Conservation (phyloP, 139 green algal genomes). For the Tetraselmis chui region DNA sequence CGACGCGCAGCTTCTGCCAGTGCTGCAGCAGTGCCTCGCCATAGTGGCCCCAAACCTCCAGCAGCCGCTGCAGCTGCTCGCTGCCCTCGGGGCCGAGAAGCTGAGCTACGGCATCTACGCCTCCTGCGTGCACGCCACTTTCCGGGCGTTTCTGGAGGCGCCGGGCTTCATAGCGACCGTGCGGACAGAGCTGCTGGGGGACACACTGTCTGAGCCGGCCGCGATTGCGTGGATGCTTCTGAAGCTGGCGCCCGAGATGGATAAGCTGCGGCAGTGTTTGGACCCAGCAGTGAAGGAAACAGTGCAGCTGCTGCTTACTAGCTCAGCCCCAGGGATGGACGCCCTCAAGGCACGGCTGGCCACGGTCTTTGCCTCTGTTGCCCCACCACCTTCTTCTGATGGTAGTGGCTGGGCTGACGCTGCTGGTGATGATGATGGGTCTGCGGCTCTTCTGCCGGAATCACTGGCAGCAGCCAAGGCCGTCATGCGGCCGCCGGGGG, state of each 20-base stretch:
- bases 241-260: not conserved
- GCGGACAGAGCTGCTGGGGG: not conserved
- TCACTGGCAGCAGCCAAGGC: not conserved
- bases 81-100: not conserved
- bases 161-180: not conserved
- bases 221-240: not conserved
- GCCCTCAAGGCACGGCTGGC: not conserved
- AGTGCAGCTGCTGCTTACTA: not conserved
- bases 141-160: not conserved
- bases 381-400: not conserved
- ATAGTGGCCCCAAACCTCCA: not conserved
- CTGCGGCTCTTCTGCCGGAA: no score
- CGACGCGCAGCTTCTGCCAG: not conserved
- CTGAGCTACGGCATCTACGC: not conserved
- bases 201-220: not conserved
- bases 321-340: not conserved
- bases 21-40: not conserved
- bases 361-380: not conserved
- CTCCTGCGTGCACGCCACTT: not conserved
- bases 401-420: not conserved
- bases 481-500: no score
- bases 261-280: not conserved
- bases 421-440: not conserved
- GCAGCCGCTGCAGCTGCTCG: not conserved
- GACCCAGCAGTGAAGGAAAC: not conserved